A percentile compares a stretch with the other conserved stretches of the same genome.
Conservation (phyloP, 371 early-diverging fungal genomes). For the Rhizopus microsporus region DNA sequence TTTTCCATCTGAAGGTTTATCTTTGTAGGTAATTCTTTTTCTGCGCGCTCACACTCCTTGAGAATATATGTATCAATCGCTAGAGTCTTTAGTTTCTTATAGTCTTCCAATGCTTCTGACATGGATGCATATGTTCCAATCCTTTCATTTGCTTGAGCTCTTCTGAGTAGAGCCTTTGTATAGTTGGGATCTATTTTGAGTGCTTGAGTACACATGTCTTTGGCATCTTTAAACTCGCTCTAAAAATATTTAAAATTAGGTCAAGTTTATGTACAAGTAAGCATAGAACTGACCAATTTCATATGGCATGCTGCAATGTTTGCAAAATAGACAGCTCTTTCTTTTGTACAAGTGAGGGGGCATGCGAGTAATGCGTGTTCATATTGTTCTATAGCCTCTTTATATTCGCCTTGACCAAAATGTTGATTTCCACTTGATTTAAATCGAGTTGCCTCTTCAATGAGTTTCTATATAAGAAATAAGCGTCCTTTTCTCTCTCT, state of each 20-base stretch:
- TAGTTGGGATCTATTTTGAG: conserved; percentile 73
- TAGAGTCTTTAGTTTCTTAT: conserved; percentile 32
- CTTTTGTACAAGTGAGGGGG: conserved; percentile 44
- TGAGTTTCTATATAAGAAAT: conserved; percentile 24
- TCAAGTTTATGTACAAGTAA: background rate
- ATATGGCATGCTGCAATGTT: conserved; percentile 75
- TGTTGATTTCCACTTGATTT: conserved; percentile 55
- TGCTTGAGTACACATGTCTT: conserved; percentile 56
- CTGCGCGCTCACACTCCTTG: conserved; percentile 37
- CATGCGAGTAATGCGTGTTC: conserved; percentile 62
- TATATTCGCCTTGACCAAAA: conserved; percentile 55
- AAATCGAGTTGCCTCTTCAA: conserved; percentile 50
- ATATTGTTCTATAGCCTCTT: conserved; percentile 57
- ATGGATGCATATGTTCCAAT: conserved; percentile 53
- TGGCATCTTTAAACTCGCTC: conserved; percentile 53
- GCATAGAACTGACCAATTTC: conserved; percentile 46
- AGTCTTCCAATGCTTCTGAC: conserved; percentile 61
- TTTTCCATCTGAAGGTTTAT: conserved; percentile 57
- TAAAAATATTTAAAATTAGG: conserved; percentile 12
- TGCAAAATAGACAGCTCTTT: conserved; percentile 59
- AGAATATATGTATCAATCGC: conserved; percentile 37
- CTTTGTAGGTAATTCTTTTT: conserved; percentile 37
- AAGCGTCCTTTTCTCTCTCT: background rate
- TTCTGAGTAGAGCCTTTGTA: conserved; percentile 74
- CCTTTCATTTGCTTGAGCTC: conserved; percentile 79